Percentiles rank a stretch among this genome's conserved stretches.
phyloP scores from a whole-genome alignment of 192 early-diverging fungal species.

The Podila minutissima region DNA sequence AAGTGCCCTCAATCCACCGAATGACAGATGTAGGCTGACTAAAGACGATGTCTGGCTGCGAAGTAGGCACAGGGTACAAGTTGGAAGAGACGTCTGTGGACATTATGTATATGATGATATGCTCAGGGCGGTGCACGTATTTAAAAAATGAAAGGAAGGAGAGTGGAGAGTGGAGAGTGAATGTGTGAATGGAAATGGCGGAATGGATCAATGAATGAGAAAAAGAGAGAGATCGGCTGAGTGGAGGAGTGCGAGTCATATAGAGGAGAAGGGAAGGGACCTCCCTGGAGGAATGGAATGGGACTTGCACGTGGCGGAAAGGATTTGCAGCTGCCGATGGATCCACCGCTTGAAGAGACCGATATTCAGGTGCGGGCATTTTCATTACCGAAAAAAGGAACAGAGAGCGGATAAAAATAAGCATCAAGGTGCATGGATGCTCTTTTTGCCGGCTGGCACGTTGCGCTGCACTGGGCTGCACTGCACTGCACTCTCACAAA shows the following conservation, averaged over 20 bases:
- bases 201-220: too few species aligned
- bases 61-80: not conserved
- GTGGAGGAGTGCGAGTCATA: too few species aligned
- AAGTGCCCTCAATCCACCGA: conserved; percentile 16
- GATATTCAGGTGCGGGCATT: not conserved
- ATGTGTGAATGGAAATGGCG: too few species aligned
- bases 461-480: not conserved
- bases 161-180: too few species aligned
- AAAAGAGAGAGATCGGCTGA: too few species aligned
- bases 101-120: not conserved
- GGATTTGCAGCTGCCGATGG: too few species aligned
- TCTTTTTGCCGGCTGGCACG: not conserved
- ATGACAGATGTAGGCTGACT: conserved; percentile 4
- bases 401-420: not conserved
- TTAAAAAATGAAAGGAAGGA: not conserved
- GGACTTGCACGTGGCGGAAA: too few species aligned
- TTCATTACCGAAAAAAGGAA: not conserved
- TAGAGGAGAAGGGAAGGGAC: too few species aligned
- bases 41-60: not conserved
- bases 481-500: not conserved
- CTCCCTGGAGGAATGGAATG: too few species aligned
- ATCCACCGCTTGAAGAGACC: too few species aligned
- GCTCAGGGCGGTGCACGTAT: not conserved
- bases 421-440: not conserved
- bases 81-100: not conserved